phyloP scores from a whole-genome alignment of 31 red algal species.

The Asparagopsis taxiformis region DNA sequence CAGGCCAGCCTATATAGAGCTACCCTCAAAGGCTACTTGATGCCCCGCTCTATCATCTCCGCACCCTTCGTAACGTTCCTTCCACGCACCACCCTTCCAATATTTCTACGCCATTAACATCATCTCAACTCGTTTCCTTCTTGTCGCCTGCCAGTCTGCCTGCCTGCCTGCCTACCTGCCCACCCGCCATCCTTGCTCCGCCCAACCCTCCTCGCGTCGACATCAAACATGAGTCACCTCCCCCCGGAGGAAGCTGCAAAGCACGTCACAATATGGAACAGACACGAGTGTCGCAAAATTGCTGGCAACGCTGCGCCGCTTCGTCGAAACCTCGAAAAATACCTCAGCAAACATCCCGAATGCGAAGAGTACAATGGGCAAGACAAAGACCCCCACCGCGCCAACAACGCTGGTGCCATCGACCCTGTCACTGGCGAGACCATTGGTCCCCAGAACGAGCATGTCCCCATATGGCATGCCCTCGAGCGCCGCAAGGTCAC shows the following conservation, averaged over 20 bases:
- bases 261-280: conserved; percentile 96
- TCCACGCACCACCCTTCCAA: too few species aligned
- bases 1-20: too few species aligned
- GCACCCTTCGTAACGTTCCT: too few species aligned
- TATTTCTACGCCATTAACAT: too few species aligned
- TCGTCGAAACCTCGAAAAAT: conserved; percentile 81
- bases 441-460: conserved; percentile 71
- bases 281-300: conserved; percentile 86
- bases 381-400: conserved; percentile 71
- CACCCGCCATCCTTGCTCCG: not conserved
- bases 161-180: not conserved
- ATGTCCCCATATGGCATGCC: conserved; percentile 90
- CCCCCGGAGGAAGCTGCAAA: conserved; percentile 59
- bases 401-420: conserved; percentile 17
- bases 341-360: conserved; percentile 80
- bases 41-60: too few species aligned
- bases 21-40: too few species aligned
- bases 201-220: not conserved
- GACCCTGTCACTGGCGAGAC: conserved; percentile 74
- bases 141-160: not conserved
- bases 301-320: conserved; percentile 97
- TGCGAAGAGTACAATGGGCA: conserved; percentile 94
- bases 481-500: conserved; percentile 84
- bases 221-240: not conserved
- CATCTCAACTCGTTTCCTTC: not conserved